Conservation (phyloP, 768 basidiomycete species). For the Rhodotorula paludigena region DNA sequence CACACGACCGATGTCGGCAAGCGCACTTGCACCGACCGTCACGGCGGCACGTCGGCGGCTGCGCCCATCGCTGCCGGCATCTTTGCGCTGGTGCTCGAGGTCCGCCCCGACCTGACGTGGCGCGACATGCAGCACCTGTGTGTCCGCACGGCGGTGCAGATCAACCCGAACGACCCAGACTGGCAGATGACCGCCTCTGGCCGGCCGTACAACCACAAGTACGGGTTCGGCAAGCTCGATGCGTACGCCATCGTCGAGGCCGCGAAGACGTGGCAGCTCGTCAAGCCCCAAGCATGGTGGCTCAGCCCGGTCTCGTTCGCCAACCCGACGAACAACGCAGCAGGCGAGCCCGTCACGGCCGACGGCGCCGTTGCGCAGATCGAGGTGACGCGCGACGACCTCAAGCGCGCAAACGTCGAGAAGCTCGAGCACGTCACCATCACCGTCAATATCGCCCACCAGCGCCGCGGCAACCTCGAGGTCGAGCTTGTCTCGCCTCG, state of each 20-base stretch:
- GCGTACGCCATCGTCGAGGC: slow-evolving; percentile 74
- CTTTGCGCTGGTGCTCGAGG: slow-evolving; percentile 81
- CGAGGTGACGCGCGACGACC: slow-evolving; percentile 61
- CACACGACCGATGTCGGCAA: slow-evolving; percentile 90
- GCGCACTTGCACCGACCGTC: slow-evolving; percentile 68
- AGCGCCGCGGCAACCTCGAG: slow-evolving; percentile 82
- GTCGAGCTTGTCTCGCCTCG: slow-evolving; percentile 80
- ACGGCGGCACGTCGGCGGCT: slow-evolving; percentile 96
- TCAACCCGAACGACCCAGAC: slow-evolving; percentile 86
- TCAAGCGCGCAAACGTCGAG: slow-evolving; percentile 74
- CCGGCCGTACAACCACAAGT: slow-evolving; percentile 77
- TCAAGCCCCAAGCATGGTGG: slow-evolving; percentile 89
- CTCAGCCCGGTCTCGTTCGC: slow-evolving; percentile 55
- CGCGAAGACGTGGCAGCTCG: slow-evolving; percentile 73
- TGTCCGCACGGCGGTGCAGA: slow-evolving; percentile 65
- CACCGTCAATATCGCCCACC: slow-evolving; percentile 86
- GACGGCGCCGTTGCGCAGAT: slow-evolving; percentile 59
- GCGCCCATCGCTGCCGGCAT: slow-evolving; percentile 95
- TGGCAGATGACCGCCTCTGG: slow-evolving; percentile 80
- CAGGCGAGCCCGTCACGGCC: slow-evolving; percentile 53
- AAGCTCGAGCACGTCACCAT: slow-evolving; percentile 85
- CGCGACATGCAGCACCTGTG: slow-evolving; percentile 89
- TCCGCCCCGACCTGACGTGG: slow-evolving; percentile 90
- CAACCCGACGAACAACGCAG: slow-evolving; percentile 41
- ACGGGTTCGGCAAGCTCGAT: slow-evolving; percentile 86